Evolutionary conservation across 2,329 filamentous ascomycete genomes (phyloP).

Genomic region (Fusarium xyrophilum): DNA sequence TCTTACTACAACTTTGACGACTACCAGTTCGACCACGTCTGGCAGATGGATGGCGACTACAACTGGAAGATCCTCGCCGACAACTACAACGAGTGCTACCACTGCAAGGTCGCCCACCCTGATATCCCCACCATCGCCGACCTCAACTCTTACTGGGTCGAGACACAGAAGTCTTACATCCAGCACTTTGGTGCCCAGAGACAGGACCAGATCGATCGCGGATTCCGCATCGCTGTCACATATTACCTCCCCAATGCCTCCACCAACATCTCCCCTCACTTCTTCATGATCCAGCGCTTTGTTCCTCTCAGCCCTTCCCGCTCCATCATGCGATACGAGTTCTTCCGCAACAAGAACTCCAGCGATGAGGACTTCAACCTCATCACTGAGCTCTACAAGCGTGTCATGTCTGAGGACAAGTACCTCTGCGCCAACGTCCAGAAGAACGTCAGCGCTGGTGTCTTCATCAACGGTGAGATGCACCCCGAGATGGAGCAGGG

Average conservation of each 20-base stretch:
- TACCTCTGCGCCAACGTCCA: conserved; percentile 65
- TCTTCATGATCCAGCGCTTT: conserved; percentile 70
- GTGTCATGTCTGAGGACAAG: conserved; percentile 70
- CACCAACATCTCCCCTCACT: conserved; percentile 61
- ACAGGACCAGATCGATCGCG: conserved; percentile 55
- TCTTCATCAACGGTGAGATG: conserved; percentile 69
- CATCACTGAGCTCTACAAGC: conserved; percentile 67
- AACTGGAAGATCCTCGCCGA: conserved; percentile 69
- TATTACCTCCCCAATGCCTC: conserved; percentile 61
- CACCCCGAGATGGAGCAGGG: conserved; percentile 68
- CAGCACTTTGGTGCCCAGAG: conserved; percentile 57
- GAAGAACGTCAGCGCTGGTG: conserved; percentile 65
- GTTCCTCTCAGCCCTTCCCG: conserved; percentile 59
- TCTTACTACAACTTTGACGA: conserved; percentile 57
- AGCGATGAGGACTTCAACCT: conserved; percentile 64
- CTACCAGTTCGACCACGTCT: conserved; percentile 64
- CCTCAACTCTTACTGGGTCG: conserved; percentile 61
- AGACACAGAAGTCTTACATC: conserved; percentile 57
- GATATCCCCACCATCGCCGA: conserved; percentile 64
- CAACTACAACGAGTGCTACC: conserved; percentile 73
- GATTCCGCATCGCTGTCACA: conserved; percentile 54
- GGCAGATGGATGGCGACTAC: conserved; percentile 63
- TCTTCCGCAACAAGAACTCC: conserved; percentile 67
- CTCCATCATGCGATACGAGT: conserved; percentile 66
- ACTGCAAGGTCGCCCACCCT: conserved; percentile 66